A percentile compares a stretch with the other conserved stretches of the same genome.
Conservation (phyloP, 768 basidiomycete genomes). For the Galerina marginata region DNA sequence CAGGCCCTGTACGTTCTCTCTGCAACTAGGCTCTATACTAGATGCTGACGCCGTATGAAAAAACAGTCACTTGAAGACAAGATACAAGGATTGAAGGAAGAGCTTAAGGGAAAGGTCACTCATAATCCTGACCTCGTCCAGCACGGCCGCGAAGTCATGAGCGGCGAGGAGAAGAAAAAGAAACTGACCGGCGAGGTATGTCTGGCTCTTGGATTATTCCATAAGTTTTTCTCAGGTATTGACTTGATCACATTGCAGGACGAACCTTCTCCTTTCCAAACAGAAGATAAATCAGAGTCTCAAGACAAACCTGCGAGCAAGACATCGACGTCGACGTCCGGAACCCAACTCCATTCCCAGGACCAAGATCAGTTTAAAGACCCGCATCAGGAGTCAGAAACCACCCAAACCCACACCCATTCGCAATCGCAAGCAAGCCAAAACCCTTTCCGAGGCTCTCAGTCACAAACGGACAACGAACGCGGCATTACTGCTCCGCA, state of each 20-base stretch:
- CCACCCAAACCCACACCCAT: not conserved
- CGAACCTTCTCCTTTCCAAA: constrained; percentile 29
- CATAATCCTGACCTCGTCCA: constrained; percentile 29
- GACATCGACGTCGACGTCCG: not conserved
- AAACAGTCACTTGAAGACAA: constrained; percentile 31
- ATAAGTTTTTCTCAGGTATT: not conserved
- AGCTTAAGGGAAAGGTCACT: constrained; percentile 33
- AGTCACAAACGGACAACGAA: no score
- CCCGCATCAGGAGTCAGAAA: no score
- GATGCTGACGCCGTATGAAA: not conserved
- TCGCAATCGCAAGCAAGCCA: no score
- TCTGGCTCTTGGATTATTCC: no score
- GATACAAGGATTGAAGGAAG: constrained; percentile 30
- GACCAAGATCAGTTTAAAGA: not conserved
- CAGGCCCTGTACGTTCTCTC: constrained; percentile 35
- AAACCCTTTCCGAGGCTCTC: no score
- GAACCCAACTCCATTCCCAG: not conserved
- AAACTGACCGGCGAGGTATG: constrained; percentile 30
- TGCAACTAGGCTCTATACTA: not conserved
- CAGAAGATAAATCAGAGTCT: constrained; percentile 9
- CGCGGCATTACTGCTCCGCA: no score
- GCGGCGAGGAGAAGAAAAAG: constrained; percentile 31
- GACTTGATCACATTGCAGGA: constrained; percentile 18
- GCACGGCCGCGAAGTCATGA: constrained; percentile 29
- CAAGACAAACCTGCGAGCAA: not conserved